Base-by-base conservation (phyloP, 108 stramenopile genomes). In the Cyclotella sp. region DNA sequence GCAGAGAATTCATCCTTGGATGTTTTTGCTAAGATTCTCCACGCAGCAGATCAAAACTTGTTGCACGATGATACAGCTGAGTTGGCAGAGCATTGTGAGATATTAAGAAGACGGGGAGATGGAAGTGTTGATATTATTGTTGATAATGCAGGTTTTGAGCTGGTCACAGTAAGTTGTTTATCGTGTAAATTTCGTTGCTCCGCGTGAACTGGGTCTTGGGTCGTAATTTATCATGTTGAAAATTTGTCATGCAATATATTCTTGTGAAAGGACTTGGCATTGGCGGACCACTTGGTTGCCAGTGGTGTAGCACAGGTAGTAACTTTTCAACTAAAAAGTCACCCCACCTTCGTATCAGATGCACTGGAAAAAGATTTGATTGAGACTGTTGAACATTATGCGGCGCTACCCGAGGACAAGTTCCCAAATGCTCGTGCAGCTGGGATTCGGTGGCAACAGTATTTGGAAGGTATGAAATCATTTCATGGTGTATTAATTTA, bases 331-430 rank as follows among this genome's bases (percentile, higher is more conserved):
- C 84, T 96, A 43, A 98, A 98, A 79, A 92, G 91, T 3, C 97
- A 98, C 81, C 98, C 98, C 1, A 98, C 97, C 0, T 98, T 98
- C 78, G 98, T 98, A 1, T 95, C 93, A 19, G 98, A 98, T 78
- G 98, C 97, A 9, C 67, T 96, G 68, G 94, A 96, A 67, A 91
- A 87, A 61, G 98, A 98, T 82, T 70, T 98, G 16, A 54, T 84
- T 14, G 88, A 92, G 63, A 92, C 92, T 58, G 89, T 96, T 10
- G 87, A 90, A 11, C 77, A 93, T 76, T 92, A 90, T 65, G 85
- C 75, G 27, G 62, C 83, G 13, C 43, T 93, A 14, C 86, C 88
- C 52, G 54, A 72, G 8, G 57, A 70, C 9, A 61, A 73, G 46
- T 90, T 61, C 45, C 93, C 92, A 6, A 81, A 85, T 72, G 79